A percentile compares a stretch with the other conserved stretches of the same genome.
These are phyloP conservation scores for Paramarasmius palmivorus DNA, from an alignment of 1,284 basidiomycete species.

Conservation along the genomic window DNA sequence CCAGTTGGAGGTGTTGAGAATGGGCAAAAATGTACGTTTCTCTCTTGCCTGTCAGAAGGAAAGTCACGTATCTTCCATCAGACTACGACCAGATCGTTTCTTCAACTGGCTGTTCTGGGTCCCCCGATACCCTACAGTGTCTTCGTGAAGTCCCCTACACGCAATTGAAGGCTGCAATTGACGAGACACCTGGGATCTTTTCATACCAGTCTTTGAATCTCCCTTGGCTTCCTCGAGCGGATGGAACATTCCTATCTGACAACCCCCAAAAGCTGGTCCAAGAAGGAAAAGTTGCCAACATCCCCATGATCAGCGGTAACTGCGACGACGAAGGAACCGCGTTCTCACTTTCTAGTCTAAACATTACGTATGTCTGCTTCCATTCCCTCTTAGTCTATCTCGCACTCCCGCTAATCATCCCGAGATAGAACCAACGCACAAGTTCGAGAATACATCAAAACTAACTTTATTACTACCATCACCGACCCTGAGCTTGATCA, in stretches of 20 bases:
- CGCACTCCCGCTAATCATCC: background rate
- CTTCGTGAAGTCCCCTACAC: conserved; percentile 44
- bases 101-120: conserved; percentile 39
- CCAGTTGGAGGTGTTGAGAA: conserved; percentile 42
- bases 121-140: conserved; percentile 48
- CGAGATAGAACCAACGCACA: conserved; percentile 34
- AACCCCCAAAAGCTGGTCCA: conserved; percentile 40
- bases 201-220: conserved; percentile 43
- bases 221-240: conserved; percentile 50
- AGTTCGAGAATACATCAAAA: conserved; percentile 35
- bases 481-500: conserved; percentile 27
- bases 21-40: conserved; percentile 27
- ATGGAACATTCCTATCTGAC: conserved; percentile 49
- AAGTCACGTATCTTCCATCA: background rate
- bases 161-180: conserved; percentile 42
- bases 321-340: conserved; percentile 56
- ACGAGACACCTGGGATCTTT: conserved; percentile 42
- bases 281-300: conserved; percentile 40
- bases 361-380: conserved; percentile 37
- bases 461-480: conserved; percentile 32
- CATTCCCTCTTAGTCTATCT: background rate
- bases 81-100: conserved; percentile 47
- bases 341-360: conserved; percentile 43
- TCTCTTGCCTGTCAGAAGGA: background rate
- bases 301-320: conserved; percentile 50